These are phyloP conservation scores for Fusarium pseudocircinatum DNA, from an alignment of 2,329 filamentous ascomycete species.

Conservation along the genomic window DNA sequence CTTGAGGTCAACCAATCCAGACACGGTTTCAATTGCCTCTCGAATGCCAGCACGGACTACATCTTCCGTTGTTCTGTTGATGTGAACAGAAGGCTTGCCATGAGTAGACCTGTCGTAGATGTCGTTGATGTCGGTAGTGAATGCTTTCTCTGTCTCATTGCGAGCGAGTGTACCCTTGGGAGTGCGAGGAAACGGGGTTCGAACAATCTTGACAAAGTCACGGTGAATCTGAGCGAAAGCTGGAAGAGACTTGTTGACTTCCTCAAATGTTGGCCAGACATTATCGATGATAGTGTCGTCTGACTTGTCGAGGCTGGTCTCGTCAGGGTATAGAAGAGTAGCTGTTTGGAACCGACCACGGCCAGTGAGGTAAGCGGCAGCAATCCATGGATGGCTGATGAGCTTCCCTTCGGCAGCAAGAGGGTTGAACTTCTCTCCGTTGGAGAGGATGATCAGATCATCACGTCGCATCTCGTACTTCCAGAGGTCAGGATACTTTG, in stretches of 20 bases:
- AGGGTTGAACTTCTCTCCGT: not conserved
- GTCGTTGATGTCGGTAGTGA: not conserved
- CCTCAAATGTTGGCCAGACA: not conserved
- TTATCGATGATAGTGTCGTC: not conserved
- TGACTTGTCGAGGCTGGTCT: not conserved
- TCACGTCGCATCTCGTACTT: not conserved
- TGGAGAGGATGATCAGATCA: not conserved
- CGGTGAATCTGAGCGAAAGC: not conserved
- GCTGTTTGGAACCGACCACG: not conserved
- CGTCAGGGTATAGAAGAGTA: not conserved
- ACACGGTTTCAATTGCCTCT: not conserved
- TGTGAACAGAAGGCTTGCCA: not conserved
- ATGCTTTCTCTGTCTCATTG: not conserved
- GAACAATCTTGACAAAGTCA: not conserved
- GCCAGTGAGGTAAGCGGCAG: not conserved
- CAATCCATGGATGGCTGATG: not conserved
- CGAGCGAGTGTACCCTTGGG: not conserved
- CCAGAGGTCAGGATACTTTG: not conserved
- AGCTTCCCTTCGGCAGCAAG: not conserved
- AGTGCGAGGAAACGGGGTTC: not conserved
- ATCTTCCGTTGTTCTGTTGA: not conserved
- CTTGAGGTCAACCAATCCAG: not conserved
- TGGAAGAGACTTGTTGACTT: not conserved
- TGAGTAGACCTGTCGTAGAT: not conserved
- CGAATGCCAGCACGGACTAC: not conserved